These are phyloP conservation scores for Diaporthe helianthi DNA, from an alignment of 2,329 filamentous ascomycete genomes.

Conservation along the genomic window DNA sequence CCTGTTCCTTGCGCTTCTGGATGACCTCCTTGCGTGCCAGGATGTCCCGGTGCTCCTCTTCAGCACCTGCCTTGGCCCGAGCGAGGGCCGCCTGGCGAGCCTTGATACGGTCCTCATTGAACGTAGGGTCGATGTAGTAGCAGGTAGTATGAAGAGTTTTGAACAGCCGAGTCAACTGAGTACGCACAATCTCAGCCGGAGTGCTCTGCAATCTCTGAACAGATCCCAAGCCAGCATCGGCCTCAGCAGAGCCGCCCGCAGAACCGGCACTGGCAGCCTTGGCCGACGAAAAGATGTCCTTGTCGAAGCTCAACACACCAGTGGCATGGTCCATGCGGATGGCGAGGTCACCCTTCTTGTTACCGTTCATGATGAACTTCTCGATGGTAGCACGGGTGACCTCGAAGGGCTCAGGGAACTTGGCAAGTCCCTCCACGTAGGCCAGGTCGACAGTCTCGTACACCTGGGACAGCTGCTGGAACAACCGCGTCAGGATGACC, in stretches of 20 bases:
- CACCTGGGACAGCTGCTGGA: constrained; percentile 98
- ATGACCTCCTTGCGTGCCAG: constrained; percentile 89
- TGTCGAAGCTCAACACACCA: constrained; percentile 95
- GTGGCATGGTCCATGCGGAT: constrained; percentile 97
- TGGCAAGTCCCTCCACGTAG: constrained; percentile 91
- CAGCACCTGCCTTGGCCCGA: constrained; percentile 85
- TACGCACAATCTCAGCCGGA: constrained; percentile 95
- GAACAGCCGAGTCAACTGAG: constrained; percentile 89
- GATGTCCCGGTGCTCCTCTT: constrained; percentile 86
- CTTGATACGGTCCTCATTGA: constrained; percentile 81
- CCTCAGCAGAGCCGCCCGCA: constrained; percentile 84
- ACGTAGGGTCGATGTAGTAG: constrained; percentile 91
- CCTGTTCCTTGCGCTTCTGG: constrained; percentile 95
- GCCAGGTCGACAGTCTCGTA: constrained; percentile 96
- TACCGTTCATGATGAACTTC: constrained; percentile 99
- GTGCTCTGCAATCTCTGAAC: constrained; percentile 97
- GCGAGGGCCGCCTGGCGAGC: constrained; percentile 81
- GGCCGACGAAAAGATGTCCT: constrained; percentile 95
- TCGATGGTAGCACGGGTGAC: constrained; percentile 90
- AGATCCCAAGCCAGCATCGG: constrained; percentile 69
- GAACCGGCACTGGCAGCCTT: constrained; percentile 90
- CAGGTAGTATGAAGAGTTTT: constrained; percentile 92
- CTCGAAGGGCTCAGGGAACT: constrained; percentile 97
- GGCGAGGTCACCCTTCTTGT: constrained; percentile 98
- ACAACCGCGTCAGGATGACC: constrained; percentile 96